These are phyloP conservation scores for Moesziomyces parantarcticus DNA, from an alignment of 1,284 basidiomycete species.

Conservation along the genomic window DNA sequence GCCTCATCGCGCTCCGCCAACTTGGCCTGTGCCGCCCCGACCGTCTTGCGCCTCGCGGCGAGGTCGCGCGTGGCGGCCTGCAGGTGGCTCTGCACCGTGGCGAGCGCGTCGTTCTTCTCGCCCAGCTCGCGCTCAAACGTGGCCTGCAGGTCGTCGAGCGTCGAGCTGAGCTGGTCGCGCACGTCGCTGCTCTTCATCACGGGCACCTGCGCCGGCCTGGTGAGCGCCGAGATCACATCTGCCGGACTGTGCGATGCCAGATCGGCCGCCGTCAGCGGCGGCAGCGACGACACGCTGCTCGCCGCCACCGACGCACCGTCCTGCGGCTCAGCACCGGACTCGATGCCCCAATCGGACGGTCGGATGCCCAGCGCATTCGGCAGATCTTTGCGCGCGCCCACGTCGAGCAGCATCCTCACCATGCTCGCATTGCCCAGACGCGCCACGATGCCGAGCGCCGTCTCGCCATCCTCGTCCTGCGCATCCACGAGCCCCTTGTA, in stretches of 20 bases:
- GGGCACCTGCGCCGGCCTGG: constrained; percentile 71
- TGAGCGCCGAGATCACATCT: constrained; percentile 74
- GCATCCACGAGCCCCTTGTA: constrained; percentile 80
- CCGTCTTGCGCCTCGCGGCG: constrained; percentile 80
- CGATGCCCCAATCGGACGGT: constrained; percentile 83
- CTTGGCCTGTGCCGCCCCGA: constrained; percentile 53
- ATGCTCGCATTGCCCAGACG: constrained; percentile 89
- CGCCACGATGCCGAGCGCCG: constrained; percentile 93
- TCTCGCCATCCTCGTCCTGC: constrained; percentile 96
- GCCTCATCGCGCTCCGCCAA: constrained; percentile 61
- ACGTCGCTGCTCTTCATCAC: constrained; percentile 90
- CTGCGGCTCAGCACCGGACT: constrained; percentile 28
- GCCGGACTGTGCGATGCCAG: constrained; percentile 67
- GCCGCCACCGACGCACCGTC: constrained; percentile 23
- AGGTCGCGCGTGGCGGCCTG: constrained; percentile 89
- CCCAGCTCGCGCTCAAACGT: constrained; percentile 89
- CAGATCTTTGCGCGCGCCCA: constrained; percentile 88
- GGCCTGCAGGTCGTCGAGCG: constrained; percentile 78
- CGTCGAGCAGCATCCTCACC: constrained; percentile 87
- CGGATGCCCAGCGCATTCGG: constrained; percentile 94
- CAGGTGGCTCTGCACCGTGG: constrained; percentile 85
- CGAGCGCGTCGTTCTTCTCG: constrained; percentile 84
- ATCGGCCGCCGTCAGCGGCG: constrained; percentile 47
- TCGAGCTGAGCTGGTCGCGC: constrained; percentile 73
- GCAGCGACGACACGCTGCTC: constrained; percentile 32